Evolutionary conservation across 75 land plant genomes (phyloP).

Genomic region (Chamaecyparis obtusa): DNA sequence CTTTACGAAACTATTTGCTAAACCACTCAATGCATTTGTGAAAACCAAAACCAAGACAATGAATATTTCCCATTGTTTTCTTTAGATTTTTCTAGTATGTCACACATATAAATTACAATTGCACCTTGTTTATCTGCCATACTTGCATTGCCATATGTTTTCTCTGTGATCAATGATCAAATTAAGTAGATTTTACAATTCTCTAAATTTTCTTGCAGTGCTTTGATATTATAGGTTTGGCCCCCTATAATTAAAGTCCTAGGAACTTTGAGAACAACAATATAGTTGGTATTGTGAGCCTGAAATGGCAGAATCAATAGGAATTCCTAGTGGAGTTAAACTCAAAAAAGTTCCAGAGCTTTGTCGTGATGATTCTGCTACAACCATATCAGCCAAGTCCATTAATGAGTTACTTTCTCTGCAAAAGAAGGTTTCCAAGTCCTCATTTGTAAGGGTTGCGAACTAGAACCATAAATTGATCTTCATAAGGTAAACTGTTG

Average conservation of each 20-base stretch:
- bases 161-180: neutral
- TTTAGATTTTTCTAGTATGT: neutral
- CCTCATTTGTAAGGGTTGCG: conserved; percentile 67
- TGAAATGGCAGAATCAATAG: conserved; percentile 5
- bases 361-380: conserved; percentile 71
- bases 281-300: neutral
- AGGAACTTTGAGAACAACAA: neutral
- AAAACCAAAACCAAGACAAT: neutral
- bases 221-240: neutral
- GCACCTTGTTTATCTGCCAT: neutral
- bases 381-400: conserved; percentile 67
- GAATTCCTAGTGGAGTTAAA: neutral
- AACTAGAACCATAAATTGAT: conserved; percentile 70
- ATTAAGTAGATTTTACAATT: neutral
- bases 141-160: neutral
- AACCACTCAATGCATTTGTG: neutral
- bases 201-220: neutral
- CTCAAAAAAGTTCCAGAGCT: conserved; percentile 17
- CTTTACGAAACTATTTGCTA: neutral
- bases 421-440: conserved; percentile 70
- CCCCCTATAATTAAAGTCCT: neutral
- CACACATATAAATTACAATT: neutral
- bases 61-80: neutral
- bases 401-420: conserved; percentile 77
- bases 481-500: conserved; percentile 65